Conservation (phyloP, 192 early-diverging fungal genomes). For the Geranomyces michiganensis region DNA sequence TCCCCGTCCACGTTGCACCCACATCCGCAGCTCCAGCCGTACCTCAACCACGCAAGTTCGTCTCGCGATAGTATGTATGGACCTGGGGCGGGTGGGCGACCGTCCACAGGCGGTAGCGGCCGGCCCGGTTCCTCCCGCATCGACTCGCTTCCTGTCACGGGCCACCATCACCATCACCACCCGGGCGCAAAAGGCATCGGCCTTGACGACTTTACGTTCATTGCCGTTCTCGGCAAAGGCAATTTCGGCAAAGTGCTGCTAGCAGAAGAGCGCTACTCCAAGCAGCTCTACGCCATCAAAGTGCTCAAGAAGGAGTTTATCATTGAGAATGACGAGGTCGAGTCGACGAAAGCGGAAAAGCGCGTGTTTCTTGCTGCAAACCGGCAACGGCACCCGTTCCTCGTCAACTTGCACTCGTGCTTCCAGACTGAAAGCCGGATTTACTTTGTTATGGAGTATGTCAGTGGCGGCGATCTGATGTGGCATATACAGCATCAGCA, state of each 20-base stretch:
- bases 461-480: slow-evolving; percentile 97
- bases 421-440: slow-evolving; percentile 94
- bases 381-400: slow-evolving; percentile 89
- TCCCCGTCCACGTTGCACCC: slow-evolving; percentile 29
- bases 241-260: slow-evolving; percentile 99
- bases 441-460: slow-evolving; percentile 99
- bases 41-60: neutral
- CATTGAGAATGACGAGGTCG: slow-evolving; percentile 97
- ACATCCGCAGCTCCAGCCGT: neutral
- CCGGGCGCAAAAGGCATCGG: slow-evolving; percentile 63
- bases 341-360: slow-evolving; percentile 91
- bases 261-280: slow-evolving; percentile 84
- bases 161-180: neutral
- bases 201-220: slow-evolving; percentile 90
- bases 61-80: neutral
- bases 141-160: slow-evolving; percentile 13
- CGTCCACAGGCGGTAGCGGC: no score
- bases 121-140: slow-evolving; percentile 68
- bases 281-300: slow-evolving; percentile 93
- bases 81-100: neutral
- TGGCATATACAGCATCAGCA: slow-evolving; percentile 93
- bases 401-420: slow-evolving; percentile 94
- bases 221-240: slow-evolving; percentile 95
- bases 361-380: slow-evolving; percentile 92
- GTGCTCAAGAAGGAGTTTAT: slow-evolving; percentile 98